Percentiles rank a stretch among this genome's conserved stretches.
Evolutionary conservation across 495 filamentous ascomycete genomes (phyloP).

Genomic region (Aspergillus incahuasiensis): DNA sequence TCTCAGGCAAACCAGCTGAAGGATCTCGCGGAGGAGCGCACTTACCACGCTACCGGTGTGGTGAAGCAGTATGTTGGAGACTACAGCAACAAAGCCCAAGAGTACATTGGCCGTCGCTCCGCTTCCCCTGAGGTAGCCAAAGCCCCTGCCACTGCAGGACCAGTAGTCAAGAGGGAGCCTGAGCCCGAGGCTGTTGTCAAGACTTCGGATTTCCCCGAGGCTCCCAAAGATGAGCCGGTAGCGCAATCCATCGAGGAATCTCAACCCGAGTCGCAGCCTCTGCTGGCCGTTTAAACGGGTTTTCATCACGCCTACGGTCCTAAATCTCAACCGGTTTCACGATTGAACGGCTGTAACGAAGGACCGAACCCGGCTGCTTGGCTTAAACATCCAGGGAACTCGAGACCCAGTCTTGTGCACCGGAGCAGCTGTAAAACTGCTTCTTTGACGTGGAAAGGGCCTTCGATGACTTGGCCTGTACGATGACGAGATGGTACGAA

Average conservation of each 20-base stretch:
- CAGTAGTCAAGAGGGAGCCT: conserved; percentile 42
- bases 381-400: neutral
- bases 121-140: conserved; percentile 45
- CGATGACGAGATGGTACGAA: conserved; percentile 20
- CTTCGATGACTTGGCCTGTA: conserved; percentile 12
- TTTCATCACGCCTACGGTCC: neutral
- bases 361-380: neutral
- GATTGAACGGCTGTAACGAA: neutral
- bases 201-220: conserved; percentile 58
- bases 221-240: conserved; percentile 50
- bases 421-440: conserved; percentile 1
- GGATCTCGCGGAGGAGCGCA: conserved; percentile 76
- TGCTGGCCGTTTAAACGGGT: conserved; percentile 31
- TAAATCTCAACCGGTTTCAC: neutral
- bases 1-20: conserved; percentile 78
- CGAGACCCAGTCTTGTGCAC: conserved; percentile 5
- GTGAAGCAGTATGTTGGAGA: conserved; percentile 79
- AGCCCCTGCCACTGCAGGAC: conserved; percentile 17
- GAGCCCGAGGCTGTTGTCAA: conserved; percentile 49
- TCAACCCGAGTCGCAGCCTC: conserved; percentile 29
- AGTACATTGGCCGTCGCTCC: conserved; percentile 57
- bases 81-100: conserved; percentile 80
- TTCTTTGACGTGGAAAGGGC: conserved; percentile 9
- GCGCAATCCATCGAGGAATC: conserved; percentile 26
- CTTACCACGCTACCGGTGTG: conserved; percentile 66